Evolutionary conservation across 257 asterid species (phyloP).

Genomic region (Solanum tarijense): DNA sequence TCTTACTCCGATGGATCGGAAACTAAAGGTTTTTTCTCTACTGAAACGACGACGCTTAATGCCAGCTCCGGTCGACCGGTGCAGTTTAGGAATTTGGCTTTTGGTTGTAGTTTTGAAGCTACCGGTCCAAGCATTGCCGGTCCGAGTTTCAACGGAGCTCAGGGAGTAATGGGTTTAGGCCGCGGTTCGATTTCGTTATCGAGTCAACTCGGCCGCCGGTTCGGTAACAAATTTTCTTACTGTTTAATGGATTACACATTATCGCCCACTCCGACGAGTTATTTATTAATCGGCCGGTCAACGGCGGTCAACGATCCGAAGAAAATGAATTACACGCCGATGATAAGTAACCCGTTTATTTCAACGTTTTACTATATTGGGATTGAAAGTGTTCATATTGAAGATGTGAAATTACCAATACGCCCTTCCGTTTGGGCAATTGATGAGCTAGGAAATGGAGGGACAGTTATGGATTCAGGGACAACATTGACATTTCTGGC

Average conservation of each 20-base stretch:
- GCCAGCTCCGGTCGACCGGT: constrained; percentile 29
- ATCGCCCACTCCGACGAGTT: constrained; percentile 69
- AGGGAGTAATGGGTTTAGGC: constrained; percentile 81
- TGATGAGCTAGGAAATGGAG: constrained; percentile 61
- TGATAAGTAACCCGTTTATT: constrained; percentile 34
- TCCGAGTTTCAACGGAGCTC: constrained; percentile 47
- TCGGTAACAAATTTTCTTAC: constrained; percentile 63
- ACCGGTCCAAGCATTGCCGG: constrained; percentile 71
- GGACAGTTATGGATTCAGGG: constrained; percentile 78
- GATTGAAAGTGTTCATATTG: constrained; percentile 28
- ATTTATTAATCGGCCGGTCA: constrained; percentile 49
- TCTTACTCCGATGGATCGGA: constrained; percentile 66
- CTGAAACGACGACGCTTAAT: constrained; percentile 58
- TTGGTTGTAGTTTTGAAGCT: constrained; percentile 63
- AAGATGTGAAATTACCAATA: constrained; percentile 38
- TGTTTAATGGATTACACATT: constrained; percentile 69
- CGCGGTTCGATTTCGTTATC: constrained; percentile 65
- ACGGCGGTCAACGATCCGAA: constrained; percentile 5
- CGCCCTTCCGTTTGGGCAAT: constrained; percentile 66
- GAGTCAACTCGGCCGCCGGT: constrained; percentile 53
- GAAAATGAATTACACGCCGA: constrained; percentile 43
- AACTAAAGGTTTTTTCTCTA: constrained; percentile 59
- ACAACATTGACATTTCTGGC: constrained; percentile 59
- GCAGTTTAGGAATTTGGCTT: constrained; percentile 22
- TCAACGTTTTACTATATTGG: constrained; percentile 67